These are phyloP conservation scores for Dentipellis sp. DNA, from an alignment of 768 basidiomycete genomes.

Conservation along the genomic window DNA sequence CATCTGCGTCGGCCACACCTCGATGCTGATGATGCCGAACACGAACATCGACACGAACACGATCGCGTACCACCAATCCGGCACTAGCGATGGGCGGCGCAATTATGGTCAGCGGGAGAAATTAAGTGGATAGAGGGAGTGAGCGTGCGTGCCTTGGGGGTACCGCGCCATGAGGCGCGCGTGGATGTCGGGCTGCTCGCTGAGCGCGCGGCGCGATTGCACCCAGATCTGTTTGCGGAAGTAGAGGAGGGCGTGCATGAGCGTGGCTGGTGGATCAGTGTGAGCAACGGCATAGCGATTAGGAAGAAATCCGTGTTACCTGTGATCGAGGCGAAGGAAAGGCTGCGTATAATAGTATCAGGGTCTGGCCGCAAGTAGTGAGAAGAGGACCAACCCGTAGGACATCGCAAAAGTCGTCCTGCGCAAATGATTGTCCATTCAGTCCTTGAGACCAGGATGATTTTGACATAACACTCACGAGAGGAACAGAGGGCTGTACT, in stretches of 20 bases:
- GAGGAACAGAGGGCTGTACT: conserved; percentile 54
- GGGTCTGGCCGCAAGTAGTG: not conserved
- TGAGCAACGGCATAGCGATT: not conserved
- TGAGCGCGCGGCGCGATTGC: conserved; percentile 58
- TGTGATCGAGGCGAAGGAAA: conserved; percentile 75
- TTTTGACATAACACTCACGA: no score
- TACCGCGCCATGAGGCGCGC: conserved; percentile 73
- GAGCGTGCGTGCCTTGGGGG: conserved; percentile 71
- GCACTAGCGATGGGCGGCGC: conserved; percentile 37
- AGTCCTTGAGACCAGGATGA: no score
- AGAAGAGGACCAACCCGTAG: conserved; percentile 38
- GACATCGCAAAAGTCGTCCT: conserved; percentile 58
- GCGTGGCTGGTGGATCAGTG: conserved; percentile 30
- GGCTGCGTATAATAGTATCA: conserved; percentile 6
- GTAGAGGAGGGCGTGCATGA: conserved; percentile 65
- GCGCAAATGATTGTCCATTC: no score
- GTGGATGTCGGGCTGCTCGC: conserved; percentile 78
- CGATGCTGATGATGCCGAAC: conserved; percentile 57
- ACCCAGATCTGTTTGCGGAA: conserved; percentile 75
- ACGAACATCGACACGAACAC: conserved; percentile 63
- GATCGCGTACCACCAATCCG: conserved; percentile 59
- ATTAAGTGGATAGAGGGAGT: conserved; percentile 84
- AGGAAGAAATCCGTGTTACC: not conserved
- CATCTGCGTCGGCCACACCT: conserved; percentile 64
- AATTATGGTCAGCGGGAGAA: conserved; percentile 57